These are phyloP conservation scores for Ramularia endophylla DNA, from an alignment of 2,329 filamentous ascomycete species.

Conservation along the genomic window DNA sequence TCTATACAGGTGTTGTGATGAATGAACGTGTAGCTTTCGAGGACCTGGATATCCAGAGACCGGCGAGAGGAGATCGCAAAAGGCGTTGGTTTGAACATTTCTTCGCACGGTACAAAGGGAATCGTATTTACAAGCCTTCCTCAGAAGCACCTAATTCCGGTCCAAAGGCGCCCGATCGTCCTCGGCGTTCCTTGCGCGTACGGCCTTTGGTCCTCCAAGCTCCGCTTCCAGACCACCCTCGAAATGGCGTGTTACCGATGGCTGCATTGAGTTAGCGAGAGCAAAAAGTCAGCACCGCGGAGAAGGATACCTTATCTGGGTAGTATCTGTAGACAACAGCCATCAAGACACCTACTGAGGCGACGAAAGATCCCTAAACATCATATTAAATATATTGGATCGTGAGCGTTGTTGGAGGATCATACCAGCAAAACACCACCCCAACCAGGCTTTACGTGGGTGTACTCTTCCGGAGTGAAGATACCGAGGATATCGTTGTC, in stretches of 20 bases:
- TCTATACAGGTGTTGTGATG: too few relatives aligned
- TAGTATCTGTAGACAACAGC: constrained; percentile 36
- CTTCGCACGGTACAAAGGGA: too few relatives aligned
- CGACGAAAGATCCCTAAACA: constrained; percentile 38
- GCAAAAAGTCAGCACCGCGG: too few relatives aligned
- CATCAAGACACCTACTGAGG: constrained; percentile 35
- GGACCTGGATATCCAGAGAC: too few relatives aligned
- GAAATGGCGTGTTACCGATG: constrained; percentile 41
- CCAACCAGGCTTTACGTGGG: constrained; percentile 68
- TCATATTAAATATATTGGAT: not conserved
- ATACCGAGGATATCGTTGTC: constrained; percentile 91
- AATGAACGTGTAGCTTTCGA: too few relatives aligned
- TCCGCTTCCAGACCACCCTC: constrained; percentile 44
- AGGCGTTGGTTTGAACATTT: too few relatives aligned
- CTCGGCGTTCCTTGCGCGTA: constrained; percentile 24
- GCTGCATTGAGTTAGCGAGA: too few relatives aligned
- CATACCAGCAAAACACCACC: constrained; percentile 52
- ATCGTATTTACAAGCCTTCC: constrained; percentile 14
- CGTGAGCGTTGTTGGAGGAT: not conserved
- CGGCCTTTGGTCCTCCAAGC: constrained; percentile 41
- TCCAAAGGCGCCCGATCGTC: constrained; percentile 17
- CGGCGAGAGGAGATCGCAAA: too few relatives aligned
- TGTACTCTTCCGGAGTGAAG: constrained; percentile 86
- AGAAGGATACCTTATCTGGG: too few relatives aligned
- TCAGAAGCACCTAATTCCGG: constrained; percentile 6